A percentile compares a stretch with the other conserved stretches of the same genome.
phyloP scores from a whole-genome alignment of 108 stramenopile species.

The Nannochloropsis oceanica region DNA sequence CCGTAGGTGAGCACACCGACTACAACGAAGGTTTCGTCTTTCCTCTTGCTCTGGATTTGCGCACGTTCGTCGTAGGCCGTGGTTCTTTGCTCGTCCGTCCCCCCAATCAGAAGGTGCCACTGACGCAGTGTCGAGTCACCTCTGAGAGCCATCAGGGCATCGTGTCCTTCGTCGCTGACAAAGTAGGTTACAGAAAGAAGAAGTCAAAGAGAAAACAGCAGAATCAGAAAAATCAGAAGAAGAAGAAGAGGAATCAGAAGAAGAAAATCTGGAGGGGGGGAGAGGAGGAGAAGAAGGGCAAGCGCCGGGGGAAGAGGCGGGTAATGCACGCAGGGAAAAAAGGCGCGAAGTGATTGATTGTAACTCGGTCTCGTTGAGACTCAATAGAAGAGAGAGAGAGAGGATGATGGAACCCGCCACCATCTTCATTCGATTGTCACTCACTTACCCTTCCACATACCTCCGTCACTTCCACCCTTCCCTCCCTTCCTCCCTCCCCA shows the following conservation, averaged over 20 bases:
- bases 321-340: too few relatives aligned
- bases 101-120: background rate
- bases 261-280: background rate
- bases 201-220: background rate
- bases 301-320: too few relatives aligned
- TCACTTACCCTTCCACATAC: background rate
- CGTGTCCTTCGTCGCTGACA: background rate
- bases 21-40: slow-evolving; percentile 88
- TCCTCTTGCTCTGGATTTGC: slow-evolving; percentile 53
- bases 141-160: background rate
- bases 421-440: background rate
- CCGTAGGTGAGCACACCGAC: slow-evolving; percentile 73
- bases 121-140: background rate
- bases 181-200: background rate
- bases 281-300: background rate
- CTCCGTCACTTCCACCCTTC: background rate
- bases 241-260: slow-evolving; percentile 9
- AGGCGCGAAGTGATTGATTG: too few relatives aligned
- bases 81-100: background rate
- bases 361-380: too few relatives aligned
- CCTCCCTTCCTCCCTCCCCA: slow-evolving; percentile 30
- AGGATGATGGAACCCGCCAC: too few relatives aligned
- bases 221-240: background rate
- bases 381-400: too few relatives aligned
- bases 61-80: slow-evolving; percentile 27